A percentile compares a stretch with the other conserved stretches of the same genome.
These are phyloP conservation scores for Bruguiera sexangula DNA, from an alignment of 345 rosid species.

Conservation along the genomic window DNA sequence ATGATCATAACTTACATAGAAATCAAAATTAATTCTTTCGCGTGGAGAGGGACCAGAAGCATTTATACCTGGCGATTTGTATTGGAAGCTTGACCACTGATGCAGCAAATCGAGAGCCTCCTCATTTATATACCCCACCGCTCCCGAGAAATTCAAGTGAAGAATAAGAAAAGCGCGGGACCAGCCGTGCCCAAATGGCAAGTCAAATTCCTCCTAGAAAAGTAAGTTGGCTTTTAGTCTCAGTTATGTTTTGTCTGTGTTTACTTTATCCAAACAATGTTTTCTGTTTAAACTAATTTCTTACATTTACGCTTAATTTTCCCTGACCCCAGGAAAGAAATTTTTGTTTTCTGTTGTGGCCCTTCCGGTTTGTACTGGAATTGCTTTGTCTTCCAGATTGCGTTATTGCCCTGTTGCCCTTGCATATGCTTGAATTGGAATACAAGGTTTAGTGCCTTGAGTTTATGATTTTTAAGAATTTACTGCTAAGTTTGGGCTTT, in stretches of 20 bases:
- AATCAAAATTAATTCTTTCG: not conserved
- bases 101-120: constrained; percentile 37
- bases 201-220: constrained; percentile 11
- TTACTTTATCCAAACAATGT: constrained; percentile 7
- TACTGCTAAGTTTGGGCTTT: not conserved
- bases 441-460: constrained; percentile 27
- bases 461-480: constrained; percentile 1
- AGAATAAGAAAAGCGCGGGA: constrained; percentile 42
- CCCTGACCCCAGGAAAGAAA: constrained; percentile 1
- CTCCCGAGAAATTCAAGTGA: constrained; percentile 31
- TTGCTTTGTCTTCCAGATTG: constrained; percentile 57
- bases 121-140: constrained; percentile 43
- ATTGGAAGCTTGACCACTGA: constrained; percentile 21
- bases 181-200: constrained; percentile 34
- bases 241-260: constrained; percentile 24
- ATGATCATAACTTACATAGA: not conserved
- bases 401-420: constrained; percentile 11
- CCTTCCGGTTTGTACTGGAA: not conserved
- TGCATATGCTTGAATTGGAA: constrained; percentile 49
- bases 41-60: not conserved
- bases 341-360: not conserved
- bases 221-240: not conserved
- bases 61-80: constrained; percentile 29
- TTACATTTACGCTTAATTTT: not conserved
- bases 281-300: not conserved